Conservation (phyloP, 2,329 filamentous ascomycete genomes). For the Penicillium sp. region DNA sequence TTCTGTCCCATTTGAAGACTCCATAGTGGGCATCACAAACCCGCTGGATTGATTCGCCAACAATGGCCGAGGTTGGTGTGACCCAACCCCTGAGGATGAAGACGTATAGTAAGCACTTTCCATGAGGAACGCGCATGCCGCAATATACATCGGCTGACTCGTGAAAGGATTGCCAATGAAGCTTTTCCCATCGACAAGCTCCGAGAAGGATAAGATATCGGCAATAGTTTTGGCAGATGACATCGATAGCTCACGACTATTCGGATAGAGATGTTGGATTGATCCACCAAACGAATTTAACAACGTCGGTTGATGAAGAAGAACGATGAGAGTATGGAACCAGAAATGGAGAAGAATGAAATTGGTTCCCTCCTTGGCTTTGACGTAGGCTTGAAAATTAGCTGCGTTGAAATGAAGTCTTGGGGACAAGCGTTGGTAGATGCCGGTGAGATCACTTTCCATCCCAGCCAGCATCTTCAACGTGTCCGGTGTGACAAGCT, state of each 20-base stretch:
- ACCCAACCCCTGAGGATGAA: constrained; percentile 60
- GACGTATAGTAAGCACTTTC: constrained; percentile 71
- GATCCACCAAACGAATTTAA: constrained; percentile 70
- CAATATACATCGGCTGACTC: constrained; percentile 87
- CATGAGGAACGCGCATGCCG: constrained; percentile 82
- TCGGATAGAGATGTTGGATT: constrained; percentile 70
- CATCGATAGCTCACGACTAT: constrained; percentile 79
- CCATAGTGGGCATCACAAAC: constrained; percentile 34
- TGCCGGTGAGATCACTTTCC: constrained; percentile 72
- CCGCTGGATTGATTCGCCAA: constrained; percentile 33
- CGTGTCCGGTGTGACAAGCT: constrained; percentile 72
- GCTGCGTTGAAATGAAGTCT: constrained; percentile 77
- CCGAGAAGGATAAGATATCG: constrained; percentile 81
- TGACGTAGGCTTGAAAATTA: constrained; percentile 83
- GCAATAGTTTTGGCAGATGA: constrained; percentile 89
- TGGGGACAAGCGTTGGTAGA: constrained; percentile 71
- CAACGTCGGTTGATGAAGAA: constrained; percentile 79
- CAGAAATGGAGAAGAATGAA: constrained; percentile 85
- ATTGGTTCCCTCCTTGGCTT: constrained; percentile 75
- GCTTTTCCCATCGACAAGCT: constrained; percentile 79
- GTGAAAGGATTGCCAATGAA: constrained; percentile 87
- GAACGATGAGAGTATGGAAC: constrained; percentile 83
- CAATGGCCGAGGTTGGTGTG: constrained; percentile 43
- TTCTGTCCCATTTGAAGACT: constrained; percentile 24
- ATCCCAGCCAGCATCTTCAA: constrained; percentile 70